Evolutionary conservation across 2,329 filamentous ascomycete species (phyloP).

Genomic region (Alternaria ventricosa): DNA sequence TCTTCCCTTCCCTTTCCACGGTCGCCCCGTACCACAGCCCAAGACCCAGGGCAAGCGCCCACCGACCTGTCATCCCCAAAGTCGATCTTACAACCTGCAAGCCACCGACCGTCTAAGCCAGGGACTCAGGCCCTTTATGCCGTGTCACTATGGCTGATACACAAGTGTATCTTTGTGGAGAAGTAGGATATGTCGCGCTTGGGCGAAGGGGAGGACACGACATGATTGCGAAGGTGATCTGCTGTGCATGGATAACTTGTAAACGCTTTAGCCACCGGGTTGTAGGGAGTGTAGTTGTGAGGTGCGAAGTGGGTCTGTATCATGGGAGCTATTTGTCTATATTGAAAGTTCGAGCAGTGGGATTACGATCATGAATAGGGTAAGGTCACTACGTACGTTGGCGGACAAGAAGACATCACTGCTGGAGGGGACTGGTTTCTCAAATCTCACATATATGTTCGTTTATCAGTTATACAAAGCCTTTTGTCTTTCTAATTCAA

Average conservation of each 20-base stretch:
- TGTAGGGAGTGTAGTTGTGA: neutral
- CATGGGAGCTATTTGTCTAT: neutral
- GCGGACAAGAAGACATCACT: neutral
- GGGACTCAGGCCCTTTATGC: neutral
- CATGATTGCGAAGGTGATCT: neutral
- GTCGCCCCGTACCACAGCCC: neutral
- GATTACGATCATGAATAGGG: neutral
- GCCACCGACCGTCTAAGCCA: neutral
- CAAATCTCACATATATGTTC: neutral
- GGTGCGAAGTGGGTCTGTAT: no score
- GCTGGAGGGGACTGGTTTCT: neutral
- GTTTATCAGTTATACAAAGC: neutral
- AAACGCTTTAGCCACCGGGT: neutral
- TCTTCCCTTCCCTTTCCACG: neutral
- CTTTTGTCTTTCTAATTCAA: neutral
- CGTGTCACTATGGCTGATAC: neutral
- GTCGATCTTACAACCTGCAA: neutral
- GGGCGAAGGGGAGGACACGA: neutral
- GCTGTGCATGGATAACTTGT: neutral
- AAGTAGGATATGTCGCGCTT: neutral
- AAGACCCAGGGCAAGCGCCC: neutral
- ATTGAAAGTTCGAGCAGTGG: neutral
- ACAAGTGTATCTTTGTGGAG: neutral
- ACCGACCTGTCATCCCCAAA: neutral
- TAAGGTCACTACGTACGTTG: accelerated